phyloP scores from a whole-genome alignment of 306 rosid species.

The Castanea crenata region DNA sequence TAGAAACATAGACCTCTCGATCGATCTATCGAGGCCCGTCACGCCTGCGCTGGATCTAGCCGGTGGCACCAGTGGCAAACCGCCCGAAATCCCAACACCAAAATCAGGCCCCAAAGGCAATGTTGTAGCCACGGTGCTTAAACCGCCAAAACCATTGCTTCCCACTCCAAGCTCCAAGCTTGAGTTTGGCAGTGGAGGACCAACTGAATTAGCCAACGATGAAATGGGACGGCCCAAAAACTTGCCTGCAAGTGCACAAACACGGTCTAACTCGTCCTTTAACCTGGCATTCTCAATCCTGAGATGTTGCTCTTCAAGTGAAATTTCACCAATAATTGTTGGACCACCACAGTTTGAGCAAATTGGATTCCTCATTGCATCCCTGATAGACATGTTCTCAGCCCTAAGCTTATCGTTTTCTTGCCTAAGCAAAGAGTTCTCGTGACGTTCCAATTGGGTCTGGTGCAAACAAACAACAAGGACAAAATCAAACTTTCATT shows the following conservation, averaged over 20 bases:
- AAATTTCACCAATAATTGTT: slow-evolving; percentile 76
- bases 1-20: slow-evolving; percentile 78
- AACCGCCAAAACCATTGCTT: slow-evolving; percentile 63
- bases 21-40: slow-evolving; percentile 50
- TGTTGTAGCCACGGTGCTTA: slow-evolving; percentile 45
- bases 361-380: slow-evolving; percentile 91
- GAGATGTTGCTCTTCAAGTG: slow-evolving; percentile 87
- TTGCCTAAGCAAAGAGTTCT: slow-evolving; percentile 83
- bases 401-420: slow-evolving; percentile 92
- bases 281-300: slow-evolving; percentile 81
- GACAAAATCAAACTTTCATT: not conserved
- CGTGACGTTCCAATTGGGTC: slow-evolving; percentile 98
- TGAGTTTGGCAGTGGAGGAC: slow-evolving; percentile 69
- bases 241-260: slow-evolving; percentile 80
- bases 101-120: slow-evolving; percentile 67
- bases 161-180: slow-evolving; percentile 91
- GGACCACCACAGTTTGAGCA: slow-evolving; percentile 95
- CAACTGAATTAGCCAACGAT: slow-evolving; percentile 43
- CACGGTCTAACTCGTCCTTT: slow-evolving; percentile 90
- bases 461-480: slow-evolving; percentile 24
- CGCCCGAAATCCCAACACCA: slow-evolving; percentile 48
- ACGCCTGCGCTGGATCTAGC: slow-evolving; percentile 22
- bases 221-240: slow-evolving; percentile 83
- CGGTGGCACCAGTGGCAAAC: slow-evolving; percentile 39
- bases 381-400: slow-evolving; percentile 91